Base-by-base conservation (phyloP, 2,329 filamentous ascomycete genomes). In the Myrmaecium sp. region DNA sequence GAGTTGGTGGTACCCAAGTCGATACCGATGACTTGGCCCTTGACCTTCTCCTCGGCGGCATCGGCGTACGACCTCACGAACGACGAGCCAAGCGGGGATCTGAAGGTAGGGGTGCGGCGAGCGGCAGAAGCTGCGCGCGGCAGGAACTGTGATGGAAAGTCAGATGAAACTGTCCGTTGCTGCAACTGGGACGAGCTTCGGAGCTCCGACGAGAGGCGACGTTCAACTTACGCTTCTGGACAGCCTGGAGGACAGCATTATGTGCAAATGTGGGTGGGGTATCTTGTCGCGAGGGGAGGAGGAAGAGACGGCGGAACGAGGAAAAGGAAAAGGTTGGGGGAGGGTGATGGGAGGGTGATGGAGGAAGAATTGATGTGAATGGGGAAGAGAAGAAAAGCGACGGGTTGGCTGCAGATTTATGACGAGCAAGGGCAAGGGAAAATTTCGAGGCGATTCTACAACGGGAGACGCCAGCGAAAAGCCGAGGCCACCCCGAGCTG, bases 1-100 rank as follows among this genome's bases (percentile, higher is more conserved):
- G 86, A 94, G 72, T 95, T 95, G 46, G 86, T 95, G 52, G 86
- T 95, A 52, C 86, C 86, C 49, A 95, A 63, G 69, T 95, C 86
- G 55, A 95, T 94, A 75, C 89, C 89, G 50, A 95, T 94, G 56
- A 95, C 86, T 49, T 80, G 63, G 51, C 89, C 89, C 64, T 86
- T 81, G 34, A 95, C 81, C 72, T 94, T 94, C 54, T 69, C 67
- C 41, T 68, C 62, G 33, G 62, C 62, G 46, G 69, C 70, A 40
- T 78, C 74, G 41, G 79, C 76, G 62, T 78, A 82, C 46, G 78
- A 68, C 42, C 59, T 51, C 49, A 75, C 71, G 53, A 86, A 81
- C 46, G 71, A 70, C 38, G 78, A 71, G 39, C 66, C 66, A 45
- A 80, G 56, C 39, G 81, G 73, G 44, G 75, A 69, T 60, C 74